A percentile compares a stretch with the other conserved stretches of the same genome.
phyloP scores from a whole-genome alignment of 305 asterid genomes.

The Stenogyne calaminthoides region DNA sequence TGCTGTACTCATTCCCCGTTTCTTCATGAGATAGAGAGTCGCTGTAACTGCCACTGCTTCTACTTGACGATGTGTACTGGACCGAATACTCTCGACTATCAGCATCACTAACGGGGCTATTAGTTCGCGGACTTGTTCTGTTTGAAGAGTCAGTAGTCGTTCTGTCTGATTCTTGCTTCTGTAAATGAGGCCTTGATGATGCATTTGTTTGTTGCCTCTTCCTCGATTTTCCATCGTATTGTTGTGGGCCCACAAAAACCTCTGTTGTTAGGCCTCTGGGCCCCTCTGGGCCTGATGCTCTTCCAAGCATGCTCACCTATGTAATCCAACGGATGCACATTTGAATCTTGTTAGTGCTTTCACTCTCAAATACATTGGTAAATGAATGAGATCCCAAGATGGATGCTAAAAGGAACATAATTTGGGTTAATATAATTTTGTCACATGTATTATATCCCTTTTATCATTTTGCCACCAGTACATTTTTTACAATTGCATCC shows the following conservation, averaged over 20 bases:
- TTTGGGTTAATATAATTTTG: no score
- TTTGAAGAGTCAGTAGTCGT: conserved; percentile 42
- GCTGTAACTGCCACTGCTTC: conserved; percentile 37
- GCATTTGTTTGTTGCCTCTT: conserved; percentile 10
- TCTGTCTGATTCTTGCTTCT: conserved; percentile 40
- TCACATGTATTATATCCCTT: no score
- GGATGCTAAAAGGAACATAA: no score
- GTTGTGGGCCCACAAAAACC: conserved; percentile 55
- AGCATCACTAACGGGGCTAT: conserved; percentile 33
- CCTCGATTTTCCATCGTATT: conserved; percentile 25
- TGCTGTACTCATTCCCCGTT: not conserved
- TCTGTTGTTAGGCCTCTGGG: conserved; percentile 81
- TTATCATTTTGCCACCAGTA: no score
- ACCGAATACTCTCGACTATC: conserved; percentile 29
- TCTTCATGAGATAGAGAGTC: conserved; percentile 14
- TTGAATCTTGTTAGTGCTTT: not conserved
- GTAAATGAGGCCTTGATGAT: conserved; percentile 19
- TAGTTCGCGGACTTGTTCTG: conserved; percentile 35
- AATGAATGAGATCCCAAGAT: no score
- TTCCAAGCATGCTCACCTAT: conserved; percentile 74
- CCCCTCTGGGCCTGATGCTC: conserved; percentile 61
- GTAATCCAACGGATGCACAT: not conserved
- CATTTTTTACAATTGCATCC: no score
- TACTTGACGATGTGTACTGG: conserved; percentile 21
- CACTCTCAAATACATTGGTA: not conserved